Evolutionary conservation across 169 alveolate species (phyloP).

Genomic region (Eimeria necatrix): DNA sequence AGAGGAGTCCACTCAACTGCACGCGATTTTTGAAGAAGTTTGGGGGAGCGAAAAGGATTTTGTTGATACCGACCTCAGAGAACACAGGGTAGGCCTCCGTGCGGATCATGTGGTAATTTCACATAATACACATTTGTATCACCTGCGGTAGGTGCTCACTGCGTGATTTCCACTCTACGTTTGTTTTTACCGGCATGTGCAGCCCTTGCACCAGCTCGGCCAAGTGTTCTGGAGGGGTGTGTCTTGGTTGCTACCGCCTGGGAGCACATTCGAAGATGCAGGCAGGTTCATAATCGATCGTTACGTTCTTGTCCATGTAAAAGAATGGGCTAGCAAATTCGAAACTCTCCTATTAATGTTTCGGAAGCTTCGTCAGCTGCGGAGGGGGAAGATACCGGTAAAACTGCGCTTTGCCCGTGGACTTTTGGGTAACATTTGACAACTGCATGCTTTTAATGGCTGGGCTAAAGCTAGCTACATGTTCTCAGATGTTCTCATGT

Average conservation of each 20-base stretch:
- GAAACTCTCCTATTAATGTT: conserved; percentile 96
- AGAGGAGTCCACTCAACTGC: conserved; percentile 48
- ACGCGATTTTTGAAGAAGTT: conserved; percentile 81
- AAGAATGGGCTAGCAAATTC: conserved; percentile 95
- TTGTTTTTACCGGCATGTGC: neutral
- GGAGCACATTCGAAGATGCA: conserved; percentile 95
- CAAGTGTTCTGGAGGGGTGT: conserved; percentile 88
- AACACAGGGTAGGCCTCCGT: conserved; percentile 85
- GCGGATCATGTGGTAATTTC: neutral
- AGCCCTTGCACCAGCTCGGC: conserved; percentile 91
- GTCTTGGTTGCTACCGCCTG: conserved; percentile 90
- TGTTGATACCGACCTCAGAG: conserved; percentile 91
- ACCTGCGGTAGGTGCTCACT: neutral
- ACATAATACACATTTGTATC: neutral
- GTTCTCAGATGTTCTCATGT: too few relatives aligned
- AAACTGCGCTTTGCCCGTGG: neutral
- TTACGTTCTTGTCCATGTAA: conserved; percentile 96
- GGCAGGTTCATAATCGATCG: conserved; percentile 96
- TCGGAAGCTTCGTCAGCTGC: conserved; percentile 95
- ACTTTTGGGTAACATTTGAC: neutral
- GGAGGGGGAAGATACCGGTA: conserved; percentile 91
- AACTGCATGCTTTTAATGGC: neutral
- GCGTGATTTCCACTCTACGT: neutral
- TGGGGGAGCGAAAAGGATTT: conserved; percentile 85
- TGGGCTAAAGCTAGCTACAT: too few relatives aligned